Base-by-base conservation (phyloP, 2,329 filamentous ascomycete genomes). In the Colletotrichum viniferum region DNA sequence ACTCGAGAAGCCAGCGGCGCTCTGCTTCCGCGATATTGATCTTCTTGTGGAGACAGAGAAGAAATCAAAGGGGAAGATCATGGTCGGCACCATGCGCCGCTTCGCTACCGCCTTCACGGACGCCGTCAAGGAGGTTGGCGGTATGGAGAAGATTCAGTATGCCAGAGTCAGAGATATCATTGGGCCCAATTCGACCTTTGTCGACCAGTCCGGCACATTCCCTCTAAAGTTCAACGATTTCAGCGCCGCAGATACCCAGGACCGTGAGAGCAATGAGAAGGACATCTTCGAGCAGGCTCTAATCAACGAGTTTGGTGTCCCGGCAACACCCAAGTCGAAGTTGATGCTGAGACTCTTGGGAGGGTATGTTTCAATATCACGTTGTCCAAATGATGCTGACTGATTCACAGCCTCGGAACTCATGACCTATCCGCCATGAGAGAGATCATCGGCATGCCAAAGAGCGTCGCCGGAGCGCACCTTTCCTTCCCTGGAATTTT, bases 71-170 rank as follows among this genome's bases (percentile, higher is more conserved):
- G 87, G 85, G 0, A 83, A 82, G 6, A 85, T 92, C 3, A 90
- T 93, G 78, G 89, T 93, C 0, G 91, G 90, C 3, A 91, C 90
- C 71, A 92, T 91, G 86, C 84, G 92, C 24, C 86, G 91, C n/a
- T 92, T 92, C 78, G 91, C 92, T 0, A 82, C 88, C 0, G 86
- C 87, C 1, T 92, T 92, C 77, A 81, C 85, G 0, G 85, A 89
- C 28, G 87, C 89, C 0, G 86, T 92, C 55, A 84, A 87, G 74
- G 91, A 93, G 76, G 83, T 93, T 1, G 87, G 83, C 0, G 82
- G 81, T 0, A 86, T 92, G 36, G 86, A 85, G 0, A 85, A 87
- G 63, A 89, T 93, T 14, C 81, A 86, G 24, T 93, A 93, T 77
- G 91, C 88, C 0, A 83, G 90, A 2, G 85, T 88, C 2, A 77